These are phyloP conservation scores for Russula ochroleuca DNA, from an alignment of 768 basidiomycete species.

Conservation along the genomic window DNA sequence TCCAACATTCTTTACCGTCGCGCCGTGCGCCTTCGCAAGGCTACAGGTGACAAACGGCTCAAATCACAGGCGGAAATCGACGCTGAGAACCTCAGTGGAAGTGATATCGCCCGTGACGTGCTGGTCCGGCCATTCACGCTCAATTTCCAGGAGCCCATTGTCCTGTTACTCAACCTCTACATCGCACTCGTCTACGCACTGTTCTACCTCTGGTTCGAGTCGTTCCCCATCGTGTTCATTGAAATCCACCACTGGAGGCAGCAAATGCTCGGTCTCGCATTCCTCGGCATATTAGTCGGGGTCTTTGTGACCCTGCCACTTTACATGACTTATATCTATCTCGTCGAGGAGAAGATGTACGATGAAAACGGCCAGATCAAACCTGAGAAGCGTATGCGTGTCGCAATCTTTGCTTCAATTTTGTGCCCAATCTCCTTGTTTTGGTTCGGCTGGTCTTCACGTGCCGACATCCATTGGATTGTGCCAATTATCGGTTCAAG, in stretches of 20 bases:
- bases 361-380: constrained; percentile 24
- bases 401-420: constrained; percentile 35
- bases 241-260: constrained; percentile 35
- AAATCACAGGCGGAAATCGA: constrained; percentile 32
- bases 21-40: constrained; percentile 33
- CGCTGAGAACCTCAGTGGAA: constrained; percentile 27
- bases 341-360: constrained; percentile 20
- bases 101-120: constrained; percentile 29
- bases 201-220: constrained; percentile 37
- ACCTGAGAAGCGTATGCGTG: constrained; percentile 35
- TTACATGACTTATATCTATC: constrained; percentile 22
- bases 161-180: constrained; percentile 35
- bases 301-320: constrained; percentile 11
- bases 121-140: constrained; percentile 36
- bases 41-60: constrained; percentile 33
- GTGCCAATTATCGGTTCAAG: constrained; percentile 35
- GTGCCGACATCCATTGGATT: constrained; percentile 36
- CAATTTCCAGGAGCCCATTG: constrained; percentile 34
- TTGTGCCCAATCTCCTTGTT: constrained; percentile 35
- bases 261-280: constrained; percentile 34
- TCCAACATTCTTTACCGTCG: constrained; percentile 36
- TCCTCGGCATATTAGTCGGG: constrained; percentile 29
- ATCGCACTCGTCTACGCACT: constrained; percentile 35
- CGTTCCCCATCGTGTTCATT: constrained; percentile 36
- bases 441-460: constrained; percentile 36